Base-by-base conservation (phyloP, 2,329 filamentous ascomycete species). In the Aspergillus novofumigatus region DNA sequence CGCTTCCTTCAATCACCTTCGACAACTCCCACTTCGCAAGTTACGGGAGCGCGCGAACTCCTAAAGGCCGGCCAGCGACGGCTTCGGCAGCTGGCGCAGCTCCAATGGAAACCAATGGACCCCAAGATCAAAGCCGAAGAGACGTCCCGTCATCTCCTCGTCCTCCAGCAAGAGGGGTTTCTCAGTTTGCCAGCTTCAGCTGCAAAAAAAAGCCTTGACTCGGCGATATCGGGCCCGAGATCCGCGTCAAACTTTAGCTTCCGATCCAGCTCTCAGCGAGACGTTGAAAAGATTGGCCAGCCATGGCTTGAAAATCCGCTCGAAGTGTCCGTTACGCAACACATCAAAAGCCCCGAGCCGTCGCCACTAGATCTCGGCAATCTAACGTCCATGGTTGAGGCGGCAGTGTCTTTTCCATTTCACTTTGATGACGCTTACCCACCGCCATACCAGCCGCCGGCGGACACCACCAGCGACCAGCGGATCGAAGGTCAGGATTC, bases 221-320 rank as follows among this genome's bases (percentile, higher is more conserved):
- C 62, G 2, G 59, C 54, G 51, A 23, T 60, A 50, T 59, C 64
- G 57, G 54, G 44, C 17, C 57, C 60, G 4, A 52, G 55, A 21
- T 61, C 59, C 10, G 42, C 56, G 11, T 56, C 57, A 45, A 50
- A 58, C 51, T 56, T 62, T 45, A 64, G 61, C 48, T 71, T 70
- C n/a, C 65, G 57, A 53, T 70, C 69, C 0, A 72, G 59, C 48
- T 67, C 68, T 35, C 67, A 59, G 55, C 64, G 67, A 38, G 72
- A 75, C 51, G 69, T 75, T 21, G 72, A 75, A 56, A 67, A 60
- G 25, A 74, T 74, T 52, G 73, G 72, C 25, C 72, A 68, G 52
- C 72, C 72, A 51, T 75, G 72, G 72, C 58, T 75, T 45, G 66
- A 65, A 32, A 67, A 67, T 52, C 66, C 65, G n/a, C 60, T 61